These are phyloP conservation scores for Staphylotrichum longicolle DNA, from an alignment of 495 filamentous ascomycete species.

Conservation along the genomic window DNA sequence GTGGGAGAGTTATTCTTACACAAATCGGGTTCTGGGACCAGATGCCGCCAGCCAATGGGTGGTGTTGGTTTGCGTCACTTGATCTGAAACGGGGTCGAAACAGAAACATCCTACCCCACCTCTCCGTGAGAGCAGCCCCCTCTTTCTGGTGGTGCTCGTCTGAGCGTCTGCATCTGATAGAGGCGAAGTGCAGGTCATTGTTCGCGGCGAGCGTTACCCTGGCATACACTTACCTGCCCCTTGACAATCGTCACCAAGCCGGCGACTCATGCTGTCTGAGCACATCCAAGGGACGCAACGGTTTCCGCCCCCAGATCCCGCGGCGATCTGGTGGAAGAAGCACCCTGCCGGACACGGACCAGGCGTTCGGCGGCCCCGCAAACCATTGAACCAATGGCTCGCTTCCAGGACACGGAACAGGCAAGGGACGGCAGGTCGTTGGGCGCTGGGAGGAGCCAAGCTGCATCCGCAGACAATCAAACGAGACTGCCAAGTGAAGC, in stretches of 20 bases:
- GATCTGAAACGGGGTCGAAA: conserved; percentile 38
- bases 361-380: conserved; percentile 25
- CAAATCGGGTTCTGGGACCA: conserved; percentile 4
- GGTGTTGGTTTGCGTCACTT: conserved; percentile 24
- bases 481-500: too few species aligned
- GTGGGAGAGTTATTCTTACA: conserved; percentile 29
- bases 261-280: too few species aligned
- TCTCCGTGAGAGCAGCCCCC: conserved; percentile 11
- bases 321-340: background rate
- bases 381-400: background rate
- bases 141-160: background rate
- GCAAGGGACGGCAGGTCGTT: too few species aligned
- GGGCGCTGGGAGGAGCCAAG: too few species aligned
- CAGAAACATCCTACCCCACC: conserved; percentile 24
- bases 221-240: too few species aligned
- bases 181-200: too few species aligned
- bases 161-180: conserved; percentile 1
- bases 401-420: too few species aligned
- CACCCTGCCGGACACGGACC: conserved; percentile 22
- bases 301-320: background rate
- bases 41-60: conserved; percentile 12
- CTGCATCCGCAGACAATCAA: too few species aligned
- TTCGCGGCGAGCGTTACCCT: too few species aligned
- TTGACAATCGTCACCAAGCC: too few species aligned
- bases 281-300: background rate